These are phyloP conservation scores for Moelleriella libera DNA, from an alignment of 2,329 filamentous ascomycete genomes.

Conservation along the genomic window DNA sequence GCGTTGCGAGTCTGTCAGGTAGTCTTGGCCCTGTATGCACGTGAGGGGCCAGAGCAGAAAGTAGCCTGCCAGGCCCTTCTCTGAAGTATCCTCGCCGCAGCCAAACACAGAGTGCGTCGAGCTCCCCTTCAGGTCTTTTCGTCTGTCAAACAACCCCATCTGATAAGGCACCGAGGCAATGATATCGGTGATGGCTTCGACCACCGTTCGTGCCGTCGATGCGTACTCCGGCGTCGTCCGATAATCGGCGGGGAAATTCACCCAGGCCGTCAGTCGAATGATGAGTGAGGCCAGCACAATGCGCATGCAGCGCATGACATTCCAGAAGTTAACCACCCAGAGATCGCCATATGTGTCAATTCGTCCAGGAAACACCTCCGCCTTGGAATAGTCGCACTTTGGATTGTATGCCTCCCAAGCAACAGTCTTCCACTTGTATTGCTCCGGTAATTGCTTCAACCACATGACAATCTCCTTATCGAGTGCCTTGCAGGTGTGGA, in stretches of 20 bases:
- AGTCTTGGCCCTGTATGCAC: conserved; percentile 39
- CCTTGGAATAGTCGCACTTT: conserved; percentile 32
- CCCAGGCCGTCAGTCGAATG: conserved; percentile 45
- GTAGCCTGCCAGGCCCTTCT: conserved; percentile 41
- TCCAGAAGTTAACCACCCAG: conserved; percentile 41
- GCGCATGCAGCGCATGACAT: conserved; percentile 35
- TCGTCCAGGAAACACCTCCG: conserved; percentile 43
- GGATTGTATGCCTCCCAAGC: conserved; percentile 41
- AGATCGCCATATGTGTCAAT: conserved; percentile 47
- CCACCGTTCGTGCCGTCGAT: conserved; percentile 31
- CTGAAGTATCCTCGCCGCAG: conserved; percentile 31
- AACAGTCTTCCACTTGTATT: conserved; percentile 34
- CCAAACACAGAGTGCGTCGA: conserved; percentile 28
- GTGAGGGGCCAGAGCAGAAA: conserved; percentile 44
- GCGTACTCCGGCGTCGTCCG: conserved; percentile 47
- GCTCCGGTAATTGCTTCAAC: conserved; percentile 31
- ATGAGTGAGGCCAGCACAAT: conserved; percentile 38
- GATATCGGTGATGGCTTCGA: conserved; percentile 40
- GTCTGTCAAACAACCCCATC: conserved; percentile 39
- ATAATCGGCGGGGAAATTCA: conserved; percentile 44
- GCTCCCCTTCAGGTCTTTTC: conserved; percentile 21
- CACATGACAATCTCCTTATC: conserved; percentile 37
- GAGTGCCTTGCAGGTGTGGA: conserved; percentile 33
- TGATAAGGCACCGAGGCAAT: conserved; percentile 45
- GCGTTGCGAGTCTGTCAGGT: conserved; percentile 41